A percentile compares a stretch with the other conserved stretches of the same genome.
These are phyloP conservation scores for Gymnopus androsaceus DNA, from an alignment of 1,284 basidiomycete genomes.

Conservation along the genomic window DNA sequence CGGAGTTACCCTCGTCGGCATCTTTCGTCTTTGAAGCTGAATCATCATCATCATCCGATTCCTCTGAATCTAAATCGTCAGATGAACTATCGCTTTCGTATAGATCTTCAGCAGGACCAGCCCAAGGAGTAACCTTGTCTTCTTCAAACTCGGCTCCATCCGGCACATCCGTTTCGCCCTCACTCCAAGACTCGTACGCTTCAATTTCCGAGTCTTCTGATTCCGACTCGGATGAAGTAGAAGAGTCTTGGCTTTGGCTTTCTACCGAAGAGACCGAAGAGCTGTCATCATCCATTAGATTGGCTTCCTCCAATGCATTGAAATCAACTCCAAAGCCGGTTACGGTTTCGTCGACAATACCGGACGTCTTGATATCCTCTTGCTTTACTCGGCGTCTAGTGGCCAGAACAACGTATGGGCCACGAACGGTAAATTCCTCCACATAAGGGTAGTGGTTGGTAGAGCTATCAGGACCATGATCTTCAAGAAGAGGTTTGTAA, in stretches of 20 bases:
- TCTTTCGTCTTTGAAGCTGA: background rate
- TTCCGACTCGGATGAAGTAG: background rate
- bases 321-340: background rate
- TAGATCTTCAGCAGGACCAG: constrained; percentile 9
- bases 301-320: background rate
- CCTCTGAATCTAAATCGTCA: background rate
- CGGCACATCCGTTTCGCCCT: constrained; percentile 15
- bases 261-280: background rate
- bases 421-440: constrained; percentile 17
- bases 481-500: constrained; percentile 13
- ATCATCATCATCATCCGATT: background rate
- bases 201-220: constrained; percentile 20
- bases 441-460: constrained; percentile 9
- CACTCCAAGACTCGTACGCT: constrained; percentile 30
- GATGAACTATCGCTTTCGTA: background rate
- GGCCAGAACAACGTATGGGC: constrained; percentile 10
- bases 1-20: background rate
- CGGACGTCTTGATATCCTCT: background rate
- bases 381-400: background rate
- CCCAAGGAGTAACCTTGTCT: constrained; percentile 24
- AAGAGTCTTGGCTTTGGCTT: background rate
- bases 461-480: background rate
- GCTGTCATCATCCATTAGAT: background rate
- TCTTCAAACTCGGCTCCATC: constrained; percentile 18
- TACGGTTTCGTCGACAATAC: background rate